Evolutionary conservation across 352 stramenopile genomes (phyloP), one percentile per base, ranked within the genome.

Genomic region (Pilasporangium apinafurcum): DNA sequence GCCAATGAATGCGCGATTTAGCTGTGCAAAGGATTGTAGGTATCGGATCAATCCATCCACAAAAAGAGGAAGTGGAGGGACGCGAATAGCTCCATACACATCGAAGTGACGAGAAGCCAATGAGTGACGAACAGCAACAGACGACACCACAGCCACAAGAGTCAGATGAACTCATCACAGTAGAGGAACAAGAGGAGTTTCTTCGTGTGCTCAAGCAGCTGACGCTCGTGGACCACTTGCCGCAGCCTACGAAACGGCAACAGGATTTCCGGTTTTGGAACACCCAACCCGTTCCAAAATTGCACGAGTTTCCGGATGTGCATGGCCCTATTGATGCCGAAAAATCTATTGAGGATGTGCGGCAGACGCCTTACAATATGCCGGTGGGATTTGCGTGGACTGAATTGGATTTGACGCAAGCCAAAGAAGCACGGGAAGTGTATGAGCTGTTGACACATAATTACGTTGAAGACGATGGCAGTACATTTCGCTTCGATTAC

Each of bases 381-480:
- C 96, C 97, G 2, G 52, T 70, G 7, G 96, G 96, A 28, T 99
- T 99, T 53, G 62, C 75, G 44, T 99, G 96, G 96, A 62, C 42
- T 44, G 62, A 89, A 7, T 21, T 98, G 8, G 91, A 98, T 59
- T 74, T 98, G 10, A 88, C 50, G 36, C 56, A 97, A 51, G 51
- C 68, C 13, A 53, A 47, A 0, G 42, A 98, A 32, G 64, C 47
- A 6, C 21, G 94, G 14, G 95, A 99, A 65, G 71, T 99, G 10
- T 99, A 99, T 62, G 88, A 92, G 7, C 63, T 99, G 26, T 75
- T 99, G 4, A 95, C 83, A 12, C 75, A 96, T 53, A 99, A 99
- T 68, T 99, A 99, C 59, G 96, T 99, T 9, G 96, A 99, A 59
- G 97, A 99, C 64, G 96, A 99, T 61, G 95, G 97, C 66, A 80